Evolutionary conservation across 2,329 filamentous ascomycete genomes (phyloP).

Genomic region (Lanzia echinophila): DNA sequence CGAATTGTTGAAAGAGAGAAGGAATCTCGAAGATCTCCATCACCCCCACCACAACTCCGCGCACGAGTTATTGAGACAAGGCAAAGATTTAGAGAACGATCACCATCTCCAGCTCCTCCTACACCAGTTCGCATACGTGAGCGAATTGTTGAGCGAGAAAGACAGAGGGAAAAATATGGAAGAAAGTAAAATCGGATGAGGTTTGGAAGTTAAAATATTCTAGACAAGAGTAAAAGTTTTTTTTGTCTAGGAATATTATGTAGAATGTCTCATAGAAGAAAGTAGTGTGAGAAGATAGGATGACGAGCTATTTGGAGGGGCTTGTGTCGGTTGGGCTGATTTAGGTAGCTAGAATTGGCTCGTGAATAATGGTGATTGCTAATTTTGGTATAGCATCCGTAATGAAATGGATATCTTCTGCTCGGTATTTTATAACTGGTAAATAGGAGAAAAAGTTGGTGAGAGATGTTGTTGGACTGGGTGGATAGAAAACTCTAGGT

Average conservation of each 20-base stretch:
- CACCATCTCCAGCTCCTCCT: conserved; percentile 24
- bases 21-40: conserved; percentile 21
- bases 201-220: not conserved
- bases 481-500: not conserved
- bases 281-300: not conserved
- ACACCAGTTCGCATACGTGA: conserved; percentile 25
- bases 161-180: conserved; percentile 22
- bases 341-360: conserved; percentile 11
- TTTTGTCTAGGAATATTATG: too few species aligned
- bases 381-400: too few species aligned
- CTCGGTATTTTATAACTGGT: too few species aligned
- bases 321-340: conserved; percentile 9
- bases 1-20: conserved; percentile 24
- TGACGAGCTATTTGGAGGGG: conserved; percentile 7
- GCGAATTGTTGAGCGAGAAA: conserved; percentile 24
- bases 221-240: not conserved
- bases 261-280: too few species aligned
- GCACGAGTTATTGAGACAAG: conserved; percentile 27
- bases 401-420: too few species aligned
- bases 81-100: conserved; percentile 25
- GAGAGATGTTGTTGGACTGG: not conserved
- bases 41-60: conserved; percentile 24
- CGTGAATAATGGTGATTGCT: conserved; percentile 3
- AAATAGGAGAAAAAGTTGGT: too few species aligned
- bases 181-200: too few species aligned